Base-by-base conservation (phyloP, 768 basidiomycete genomes). In the Psilocybe subaeruginosa region DNA sequence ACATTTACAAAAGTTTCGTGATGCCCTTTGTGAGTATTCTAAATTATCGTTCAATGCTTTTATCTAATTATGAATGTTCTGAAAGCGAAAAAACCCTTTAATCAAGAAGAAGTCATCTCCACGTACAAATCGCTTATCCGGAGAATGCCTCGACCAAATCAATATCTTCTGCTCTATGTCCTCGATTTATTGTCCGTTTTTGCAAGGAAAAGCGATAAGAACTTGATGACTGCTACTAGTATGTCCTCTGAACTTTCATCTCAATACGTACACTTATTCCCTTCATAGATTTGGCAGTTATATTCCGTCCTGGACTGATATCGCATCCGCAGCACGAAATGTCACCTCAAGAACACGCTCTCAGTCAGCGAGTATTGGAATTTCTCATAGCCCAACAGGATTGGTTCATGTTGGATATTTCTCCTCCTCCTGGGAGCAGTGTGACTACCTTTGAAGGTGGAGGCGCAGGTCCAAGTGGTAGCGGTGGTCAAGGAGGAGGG, bases 361-460 rank as follows among this genome's bases (percentile, higher is more conserved):
- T 94, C 7, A 94, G 91, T 64, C 97, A 97, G 74, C 80, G 82
- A 59, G 96, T 99, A 30, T 83, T 99, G 53, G 95, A 98, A 72
- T 98, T 97, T 73, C 80, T 99, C 56, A 97, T 99, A 66, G 90
- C 87, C n/a, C 90, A 98, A 64, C 96, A 98, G 72, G 95, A 97
- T 69, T 90, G 90, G 84, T 99, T 99, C 75, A 85, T 97, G 82
- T 77, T 97, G 54, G 95, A 92, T 67, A 90, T 92, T 45, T 85
- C 92, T 5, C 86, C 91, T 1, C 90, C 92, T 2, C 56, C 62
- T 4, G 65, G 58, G 12, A 54, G 57, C 23, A 51, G 59, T 35
- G 61, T 61, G 19, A 58, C 58, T 53, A 59, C 55, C 8, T 51
- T 59, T 41, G 55, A 55, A 33, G 64, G 61, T n/a, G 56, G 60